A percentile compares a stretch with the other conserved stretches of the same genome.
Evolutionary conservation across 345 rosid species (phyloP).

Genomic region (Gossypium turneri): DNA sequence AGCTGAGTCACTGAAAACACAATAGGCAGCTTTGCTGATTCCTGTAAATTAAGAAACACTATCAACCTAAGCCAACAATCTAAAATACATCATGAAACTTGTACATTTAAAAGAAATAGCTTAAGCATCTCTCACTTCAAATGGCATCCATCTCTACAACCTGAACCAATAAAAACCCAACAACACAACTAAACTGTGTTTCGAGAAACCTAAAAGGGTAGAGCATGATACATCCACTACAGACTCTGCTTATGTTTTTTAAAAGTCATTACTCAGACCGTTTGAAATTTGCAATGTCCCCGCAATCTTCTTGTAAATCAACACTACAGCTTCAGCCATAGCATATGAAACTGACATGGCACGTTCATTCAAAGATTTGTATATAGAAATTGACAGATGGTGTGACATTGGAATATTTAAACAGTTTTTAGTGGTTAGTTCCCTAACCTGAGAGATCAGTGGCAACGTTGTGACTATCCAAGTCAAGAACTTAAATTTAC

Average conservation of each 20-base stretch:
- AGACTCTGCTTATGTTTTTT: neutral
- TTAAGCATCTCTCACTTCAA: neutral
- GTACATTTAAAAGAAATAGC: neutral
- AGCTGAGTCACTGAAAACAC: neutral
- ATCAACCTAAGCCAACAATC: neutral
- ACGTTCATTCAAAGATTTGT: neutral
- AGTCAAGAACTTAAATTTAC: neutral
- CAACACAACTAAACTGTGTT: neutral
- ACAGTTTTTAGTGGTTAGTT: neutral
- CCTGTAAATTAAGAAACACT: neutral
- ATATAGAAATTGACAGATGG: neutral
- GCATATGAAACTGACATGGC: neutral
- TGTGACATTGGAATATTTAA: neutral
- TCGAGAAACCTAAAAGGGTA: neutral
- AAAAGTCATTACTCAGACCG: neutral
- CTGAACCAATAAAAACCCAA: neutral
- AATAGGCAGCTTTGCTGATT: neutral
- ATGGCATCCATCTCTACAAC: neutral
- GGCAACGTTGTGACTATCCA: neutral
- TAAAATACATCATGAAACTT: neutral
- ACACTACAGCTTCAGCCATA: slow-evolving; percentile 1
- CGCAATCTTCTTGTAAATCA: neutral
- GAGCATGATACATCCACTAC: neutral
- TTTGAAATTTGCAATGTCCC: neutral
- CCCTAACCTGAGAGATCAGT: neutral